Conservation (phyloP, 345 rosid genomes). For the Cardamine resedifolia region DNA sequence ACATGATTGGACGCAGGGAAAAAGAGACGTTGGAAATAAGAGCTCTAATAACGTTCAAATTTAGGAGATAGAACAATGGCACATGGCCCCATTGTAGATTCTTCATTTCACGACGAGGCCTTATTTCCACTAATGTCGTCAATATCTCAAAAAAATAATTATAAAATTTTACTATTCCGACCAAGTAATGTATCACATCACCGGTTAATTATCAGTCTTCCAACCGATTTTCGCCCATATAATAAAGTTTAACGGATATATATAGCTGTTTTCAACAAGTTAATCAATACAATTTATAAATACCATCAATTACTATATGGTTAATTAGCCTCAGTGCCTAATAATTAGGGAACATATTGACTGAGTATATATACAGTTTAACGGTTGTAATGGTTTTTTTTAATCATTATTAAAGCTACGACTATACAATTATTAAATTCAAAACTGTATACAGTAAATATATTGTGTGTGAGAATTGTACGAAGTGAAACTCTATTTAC, state of each 20-base stretch:
- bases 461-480: neutral
- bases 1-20: conserved; percentile 9
- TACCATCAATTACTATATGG: neutral
- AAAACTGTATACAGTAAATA: neutral
- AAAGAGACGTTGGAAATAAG: conserved; percentile 36
- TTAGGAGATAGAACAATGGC: neutral
- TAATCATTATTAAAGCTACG: neutral
- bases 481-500: neutral
- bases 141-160: neutral
- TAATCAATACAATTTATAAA: neutral
- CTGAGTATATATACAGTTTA: neutral
- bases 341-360: conserved; percentile 10
- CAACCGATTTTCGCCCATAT: neutral
- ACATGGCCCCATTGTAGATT: conserved; percentile 30
- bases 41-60: conserved; percentile 35
- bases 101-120: conserved; percentile 3
- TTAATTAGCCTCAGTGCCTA: neutral
- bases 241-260: conserved; percentile 20
- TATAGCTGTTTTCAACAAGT: conserved; percentile 11
- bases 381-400: neutral
- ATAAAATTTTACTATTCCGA: neutral
- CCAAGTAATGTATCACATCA: conserved; percentile 2
- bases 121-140: neutral
- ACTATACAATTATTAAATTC: neutral
- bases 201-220: neutral